Conservation (phyloP, 306 rosid species). For the Quercus alba region DNA sequence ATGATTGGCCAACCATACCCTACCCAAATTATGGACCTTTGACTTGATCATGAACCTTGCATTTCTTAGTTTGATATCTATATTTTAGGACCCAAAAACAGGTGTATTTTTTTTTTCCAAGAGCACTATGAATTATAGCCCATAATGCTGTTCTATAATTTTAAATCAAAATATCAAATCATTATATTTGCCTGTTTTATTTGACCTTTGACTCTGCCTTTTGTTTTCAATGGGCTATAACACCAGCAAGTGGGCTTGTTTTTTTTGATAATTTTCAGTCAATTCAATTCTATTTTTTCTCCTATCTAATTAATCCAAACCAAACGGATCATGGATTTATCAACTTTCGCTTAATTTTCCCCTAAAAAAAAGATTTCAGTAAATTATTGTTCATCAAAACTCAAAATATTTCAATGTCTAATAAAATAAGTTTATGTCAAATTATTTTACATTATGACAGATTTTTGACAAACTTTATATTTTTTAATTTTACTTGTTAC, state of each 20-base stretch:
- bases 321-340: background rate
- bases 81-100: background rate
- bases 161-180: background rate
- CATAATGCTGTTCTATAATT: background rate
- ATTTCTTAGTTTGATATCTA: background rate
- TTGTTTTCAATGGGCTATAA: background rate
- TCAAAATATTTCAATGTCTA: background rate
- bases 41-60: background rate
- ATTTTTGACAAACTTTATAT: too few species aligned
- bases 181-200: background rate
- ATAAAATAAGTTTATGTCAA: background rate
- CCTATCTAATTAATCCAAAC: background rate
- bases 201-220: background rate
- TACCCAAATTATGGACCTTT: slow-evolving; percentile 1
- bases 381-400: background rate
- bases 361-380: background rate
- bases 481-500: too few species aligned
- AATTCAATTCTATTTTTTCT: too few species aligned
- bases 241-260: background rate
- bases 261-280: background rate
- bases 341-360: background rate
- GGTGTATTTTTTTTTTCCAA: background rate
- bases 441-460: too few species aligned
- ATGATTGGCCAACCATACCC: background rate
- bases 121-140: background rate